phyloP scores from a whole-genome alignment of 176 grass and related monocot genomes.

The Dendrocalamus sinicus region DNA sequence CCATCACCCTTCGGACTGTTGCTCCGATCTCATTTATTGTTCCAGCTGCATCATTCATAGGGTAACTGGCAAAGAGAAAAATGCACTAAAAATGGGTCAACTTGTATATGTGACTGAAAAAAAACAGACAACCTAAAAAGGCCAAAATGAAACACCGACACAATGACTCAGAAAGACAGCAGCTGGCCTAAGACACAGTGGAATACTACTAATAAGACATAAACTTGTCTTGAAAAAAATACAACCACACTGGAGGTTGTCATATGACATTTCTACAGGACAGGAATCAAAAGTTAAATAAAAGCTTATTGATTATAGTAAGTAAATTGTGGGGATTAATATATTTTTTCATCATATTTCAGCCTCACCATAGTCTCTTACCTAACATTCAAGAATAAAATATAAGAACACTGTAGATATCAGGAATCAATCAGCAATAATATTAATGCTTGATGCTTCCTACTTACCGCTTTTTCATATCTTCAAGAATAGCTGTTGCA shows the following conservation, averaged over 20 bases:
- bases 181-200: not conserved
- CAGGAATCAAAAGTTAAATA: conserved; percentile 4
- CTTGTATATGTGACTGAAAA: conserved; percentile 18
- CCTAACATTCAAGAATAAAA: not conserved
- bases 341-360: not conserved
- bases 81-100: conserved; percentile 35
- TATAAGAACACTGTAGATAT: not conserved
- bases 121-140: conserved; percentile 17
- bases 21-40: conserved; percentile 90
- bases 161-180: not conserved
- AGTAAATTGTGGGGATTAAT: not conserved
- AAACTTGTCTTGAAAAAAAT: not conserved
- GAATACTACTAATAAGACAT: not conserved
- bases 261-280: conserved; percentile 13
- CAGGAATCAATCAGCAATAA: not conserved
- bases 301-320: not conserved
- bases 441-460: conserved; percentile 18
- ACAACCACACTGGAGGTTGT: not conserved
- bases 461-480: conserved; percentile 88
- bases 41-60: conserved; percentile 94
- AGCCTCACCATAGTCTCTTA: not conserved
- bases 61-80: conserved; percentile 73
- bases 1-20: conserved; percentile 89
- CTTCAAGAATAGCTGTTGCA: conserved; percentile 91
- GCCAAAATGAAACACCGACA: not conserved